Base-by-base conservation (phyloP, 208 protist genomes). In the Acanthamoeba castellanii region DNA sequence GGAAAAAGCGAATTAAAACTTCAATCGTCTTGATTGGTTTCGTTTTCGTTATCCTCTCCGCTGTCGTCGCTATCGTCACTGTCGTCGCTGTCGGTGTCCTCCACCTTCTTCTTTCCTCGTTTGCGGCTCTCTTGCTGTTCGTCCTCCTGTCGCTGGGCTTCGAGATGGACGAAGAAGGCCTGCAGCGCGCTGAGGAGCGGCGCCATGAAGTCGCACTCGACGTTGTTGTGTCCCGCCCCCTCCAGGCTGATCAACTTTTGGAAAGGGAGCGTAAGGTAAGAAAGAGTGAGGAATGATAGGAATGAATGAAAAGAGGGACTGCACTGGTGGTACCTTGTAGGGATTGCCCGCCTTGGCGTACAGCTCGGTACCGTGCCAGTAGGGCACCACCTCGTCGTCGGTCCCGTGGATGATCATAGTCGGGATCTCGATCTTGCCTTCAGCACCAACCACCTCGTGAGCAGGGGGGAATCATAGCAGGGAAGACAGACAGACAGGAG, bases 331-430 rank as follows among this genome's bases (percentile, higher is more conserved):
- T 50, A 50, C 85, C 85, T 92, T 92, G 52, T 66, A 92, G 22
- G 85, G 59, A 22, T 66, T 92, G 34, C 13, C n/a, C 3, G 61
- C 52, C 14, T n/a, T 37, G 5, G 22, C 13, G 45, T 55, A 92
- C 3, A 92, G 85, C 85, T 92, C 59, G 14, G 27, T 66, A 37
- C 85, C 85, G 37, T 92, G 85, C 85, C 52, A 66, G 34, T 92
- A 92, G 52, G 85, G 85, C 3, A 92, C 85, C 30, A 92, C 85
- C 30, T 92, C 85, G 59, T 92, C 85, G 3, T 42, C 85, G 3
- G 85, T 74, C 20, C 85, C 85, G 20, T 92, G 85, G 59, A 92
- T 72, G 59, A 92, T 92, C 32, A 92, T 47, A n/a, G 61, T 74
- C 5, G 85, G 85, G 5, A 74, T 74, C 20, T 47, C 57, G 45